These are phyloP conservation scores for Colletotrichum simmondsii DNA, from an alignment of 2,329 filamentous ascomycete species.

Conservation along the genomic window DNA sequence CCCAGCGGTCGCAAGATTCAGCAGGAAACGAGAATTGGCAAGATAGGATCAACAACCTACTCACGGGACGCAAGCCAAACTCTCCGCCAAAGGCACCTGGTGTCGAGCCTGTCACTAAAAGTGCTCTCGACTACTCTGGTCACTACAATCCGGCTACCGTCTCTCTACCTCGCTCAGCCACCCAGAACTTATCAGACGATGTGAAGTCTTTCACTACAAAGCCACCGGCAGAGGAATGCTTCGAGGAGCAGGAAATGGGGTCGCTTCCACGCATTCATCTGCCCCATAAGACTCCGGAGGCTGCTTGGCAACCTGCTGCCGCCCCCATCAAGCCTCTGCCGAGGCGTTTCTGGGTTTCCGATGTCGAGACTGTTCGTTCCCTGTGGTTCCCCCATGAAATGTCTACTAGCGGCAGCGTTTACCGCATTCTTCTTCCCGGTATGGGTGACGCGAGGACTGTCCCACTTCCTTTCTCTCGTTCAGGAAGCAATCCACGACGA, in stretches of 20 bases:
- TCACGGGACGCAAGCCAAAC: slow-evolving; percentile 73
- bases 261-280: slow-evolving; percentile 78
- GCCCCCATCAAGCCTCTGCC: slow-evolving; percentile 66
- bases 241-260: slow-evolving; percentile 84
- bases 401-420: slow-evolving; percentile 32
- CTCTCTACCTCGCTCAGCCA: slow-evolving; percentile 64
- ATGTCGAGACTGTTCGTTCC: slow-evolving; percentile 48
- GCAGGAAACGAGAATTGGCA: slow-evolving; percentile 73
- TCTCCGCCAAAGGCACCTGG: slow-evolving; percentile 67
- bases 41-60: slow-evolving; percentile 82
- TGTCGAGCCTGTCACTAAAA: slow-evolving; percentile 76
- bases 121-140: slow-evolving; percentile 67
- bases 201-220: slow-evolving; percentile 63
- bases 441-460: slow-evolving; percentile 52
- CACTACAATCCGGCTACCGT: slow-evolving; percentile 71
- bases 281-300: slow-evolving; percentile 70
- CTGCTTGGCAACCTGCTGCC: slow-evolving; percentile 70
- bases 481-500: slow-evolving; percentile 45
- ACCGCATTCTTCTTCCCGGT: slow-evolving; percentile 53
- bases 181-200: slow-evolving; percentile 10
- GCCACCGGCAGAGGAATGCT: slow-evolving; percentile 81
- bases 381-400: slow-evolving; percentile 40
- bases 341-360: slow-evolving; percentile 57
- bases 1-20: slow-evolving; percentile 43
- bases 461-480: slow-evolving; percentile 47